These are phyloP conservation scores for Chaetomium tenue DNA, from an alignment of 495 filamentous ascomycete species.

Conservation along the genomic window DNA sequence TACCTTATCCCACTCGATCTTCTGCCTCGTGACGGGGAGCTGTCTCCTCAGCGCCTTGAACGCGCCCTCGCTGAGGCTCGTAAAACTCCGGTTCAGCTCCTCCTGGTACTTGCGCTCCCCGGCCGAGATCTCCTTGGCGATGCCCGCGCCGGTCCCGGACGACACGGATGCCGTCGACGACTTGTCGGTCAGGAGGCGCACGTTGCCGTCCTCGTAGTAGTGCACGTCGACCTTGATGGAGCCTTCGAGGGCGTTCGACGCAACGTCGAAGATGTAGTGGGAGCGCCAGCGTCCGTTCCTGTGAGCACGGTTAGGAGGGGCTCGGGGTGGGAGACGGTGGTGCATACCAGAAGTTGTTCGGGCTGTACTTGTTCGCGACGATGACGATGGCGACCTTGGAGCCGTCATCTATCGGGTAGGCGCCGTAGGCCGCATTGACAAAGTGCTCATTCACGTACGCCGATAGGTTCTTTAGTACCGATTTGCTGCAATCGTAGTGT, in stretches of 20 bases:
- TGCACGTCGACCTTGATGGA: slow-evolving; percentile 84
- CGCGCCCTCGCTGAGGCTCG: slow-evolving; percentile 80
- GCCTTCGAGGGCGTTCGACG: slow-evolving; percentile 60
- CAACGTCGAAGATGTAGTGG: slow-evolving; percentile 72
- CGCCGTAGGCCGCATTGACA: slow-evolving; percentile 72
- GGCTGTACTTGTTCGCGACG: slow-evolving; percentile 94
- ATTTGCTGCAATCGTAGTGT: slow-evolving; percentile 55
- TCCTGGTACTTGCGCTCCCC: slow-evolving; percentile 93
- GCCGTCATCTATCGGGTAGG: slow-evolving; percentile 75
- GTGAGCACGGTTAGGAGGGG: not conserved
- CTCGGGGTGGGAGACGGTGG: not conserved
- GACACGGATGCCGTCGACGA: slow-evolving; percentile 59
- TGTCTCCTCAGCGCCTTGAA: slow-evolving; percentile 93
- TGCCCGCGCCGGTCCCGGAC: slow-evolving; percentile 60
- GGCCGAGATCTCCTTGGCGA: slow-evolving; percentile 70
- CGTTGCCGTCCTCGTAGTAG: slow-evolving; percentile 99
- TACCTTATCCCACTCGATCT: slow-evolving; percentile 99
- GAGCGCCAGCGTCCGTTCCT: slow-evolving; percentile 97
- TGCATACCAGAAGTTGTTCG: slow-evolving; percentile 88
- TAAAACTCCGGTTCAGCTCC: slow-evolving; percentile 88
- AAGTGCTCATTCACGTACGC: slow-evolving; percentile 88
- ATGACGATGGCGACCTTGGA: slow-evolving; percentile 74
- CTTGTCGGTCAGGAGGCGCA: slow-evolving; percentile 84
- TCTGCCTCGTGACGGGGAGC: slow-evolving; percentile 93
- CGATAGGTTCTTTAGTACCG: slow-evolving; percentile 72